Base-by-base conservation (phyloP, 495 filamentous ascomycete species). In the Tuber aestivum region DNA sequence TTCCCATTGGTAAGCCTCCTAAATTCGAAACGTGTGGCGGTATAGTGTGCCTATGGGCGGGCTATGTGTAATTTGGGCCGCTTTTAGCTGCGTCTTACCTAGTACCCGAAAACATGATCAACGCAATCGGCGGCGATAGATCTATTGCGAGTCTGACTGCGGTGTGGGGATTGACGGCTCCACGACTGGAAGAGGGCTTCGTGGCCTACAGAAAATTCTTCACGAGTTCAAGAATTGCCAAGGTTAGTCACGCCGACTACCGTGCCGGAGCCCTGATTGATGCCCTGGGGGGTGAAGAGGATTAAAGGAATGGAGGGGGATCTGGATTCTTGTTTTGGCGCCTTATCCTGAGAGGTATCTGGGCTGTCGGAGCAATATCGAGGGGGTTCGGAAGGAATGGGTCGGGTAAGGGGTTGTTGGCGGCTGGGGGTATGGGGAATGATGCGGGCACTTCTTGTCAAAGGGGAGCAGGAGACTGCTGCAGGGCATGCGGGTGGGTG, bases 381-480 rank as follows among this genome's bases (percentile, higher is more conserved):
- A 76, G 44, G 81, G 76, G 23, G 83, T 85, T 23, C 89, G 88
- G 88, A 82, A 76, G 72, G 82, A 85, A 41, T 89, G 86, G 87
- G 77, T 86, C 23, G 72, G 48, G 75, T 40, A 81, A 81, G 79
- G 79, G 74, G 72, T 65, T 76, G 56, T 79, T 86, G 72, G 75
- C 74, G 75, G 73, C 73, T 18, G 72, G 77, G 23, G 83, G 76
- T 9, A 71, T 88, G 65, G 83, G 77, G 16, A 81, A 85, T 73
- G 86, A 84, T 1, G 83, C 84, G 44, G 87, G 88, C 87, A 89
- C 84, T 89, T 86, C 80, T 69, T 35, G 84, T 86, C 9, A 87
- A 88, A 80, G 87, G 88, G 82, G 85, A 80, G n/a, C 84, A 85
- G 23, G 83, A 86, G 56, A 81, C 83, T 70, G 82, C 83, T 18